Evolutionary conservation across 148 eudicot species (phyloP), one percentile per base, ranked within the genome.

Genomic region (Spergularia bocconei): DNA sequence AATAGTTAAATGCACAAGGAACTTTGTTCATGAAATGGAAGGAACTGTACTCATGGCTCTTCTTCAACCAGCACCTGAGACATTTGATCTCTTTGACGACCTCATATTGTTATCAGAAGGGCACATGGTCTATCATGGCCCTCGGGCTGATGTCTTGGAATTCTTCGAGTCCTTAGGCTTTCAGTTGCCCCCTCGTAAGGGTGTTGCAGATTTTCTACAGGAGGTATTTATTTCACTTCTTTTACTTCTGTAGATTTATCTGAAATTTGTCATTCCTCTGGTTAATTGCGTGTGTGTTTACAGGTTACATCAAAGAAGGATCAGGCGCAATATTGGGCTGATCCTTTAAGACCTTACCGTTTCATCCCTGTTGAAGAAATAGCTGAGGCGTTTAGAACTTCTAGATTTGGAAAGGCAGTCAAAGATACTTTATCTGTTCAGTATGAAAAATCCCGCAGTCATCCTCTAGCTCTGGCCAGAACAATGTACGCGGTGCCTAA

Each of bases 21-120:
- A 91, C 76, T 88, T 88, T 56, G 95, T 88, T 66, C 98, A 90
- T 76, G 83, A 79, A 57, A 90, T 91, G 90, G 93, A 93, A 76
- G 98, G 84, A 67, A 94, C 98, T 16, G 89, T 88, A 39, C 67
- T 91, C 58, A 88, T 91, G 91, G 91, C 98, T 73, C 96, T 94
- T 79, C 97, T 91, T 75, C 98, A 94, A 84, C 98, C 97, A 61
- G 93, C 93, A n/a, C 97, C 97, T 56, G 97, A 91, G 85, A 91
- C 97, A 41, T 91, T 86, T 73, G 91, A 91, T 44, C 86, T 89
- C 52, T 91, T 91, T 81, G 97, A 91, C 80, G 97, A 91, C 77
- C 81, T 91, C 52, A 73, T 91, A 36, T 59, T 91, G 80, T 80
- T 91, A 39, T 88, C 93, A 36, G 93, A 89, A 59, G 93, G 97